phyloP scores from a whole-genome alignment of 164 flowering plant genomes.

The Chimonanthus salicifolius region DNA sequence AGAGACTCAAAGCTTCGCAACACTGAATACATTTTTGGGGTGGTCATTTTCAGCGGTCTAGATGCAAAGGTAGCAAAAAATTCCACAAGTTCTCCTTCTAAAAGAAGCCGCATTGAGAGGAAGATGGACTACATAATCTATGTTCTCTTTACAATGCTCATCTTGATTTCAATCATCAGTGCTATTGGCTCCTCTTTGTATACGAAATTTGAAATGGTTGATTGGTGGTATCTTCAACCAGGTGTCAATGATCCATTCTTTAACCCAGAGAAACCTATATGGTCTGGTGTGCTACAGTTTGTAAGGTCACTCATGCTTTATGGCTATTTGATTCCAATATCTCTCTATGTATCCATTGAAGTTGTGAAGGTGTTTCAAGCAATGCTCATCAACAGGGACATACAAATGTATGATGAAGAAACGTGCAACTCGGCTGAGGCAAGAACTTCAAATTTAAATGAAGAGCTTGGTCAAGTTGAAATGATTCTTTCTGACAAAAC shows the following conservation, averaged over 20 bases:
- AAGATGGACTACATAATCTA: constrained; percentile 56
- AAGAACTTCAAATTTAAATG: constrained; percentile 76
- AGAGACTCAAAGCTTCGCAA: constrained; percentile 72
- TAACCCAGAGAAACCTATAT: constrained; percentile 36
- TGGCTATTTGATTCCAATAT: constrained; percentile 68
- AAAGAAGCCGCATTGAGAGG: constrained; percentile 62
- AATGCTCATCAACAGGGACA: constrained; percentile 55
- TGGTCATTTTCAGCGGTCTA: constrained; percentile 58
- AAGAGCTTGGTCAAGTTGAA: constrained; percentile 82
- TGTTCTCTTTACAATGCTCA: constrained; percentile 41
- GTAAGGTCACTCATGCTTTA: constrained; percentile 61
- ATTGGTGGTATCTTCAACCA: constrained; percentile 69
- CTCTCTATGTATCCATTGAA: constrained; percentile 74
- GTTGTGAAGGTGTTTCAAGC: constrained; percentile 77
- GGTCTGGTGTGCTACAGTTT: constrained; percentile 55
- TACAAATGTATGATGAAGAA: constrained; percentile 57
- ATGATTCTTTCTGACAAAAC: constrained; percentile 79
- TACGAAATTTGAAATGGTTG: constrained; percentile 31
- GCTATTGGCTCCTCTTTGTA: constrained; percentile 39
- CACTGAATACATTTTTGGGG: constrained; percentile 66
- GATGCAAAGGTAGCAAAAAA: constrained; percentile 74
- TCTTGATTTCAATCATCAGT: constrained; percentile 44
- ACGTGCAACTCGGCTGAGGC: constrained; percentile 52
- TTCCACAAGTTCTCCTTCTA: constrained; percentile 65
- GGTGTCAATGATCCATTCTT: constrained; percentile 39